Base-by-base conservation (phyloP, 2,329 filamentous ascomycete genomes). In the Aspergillus eucalypticola region DNA sequence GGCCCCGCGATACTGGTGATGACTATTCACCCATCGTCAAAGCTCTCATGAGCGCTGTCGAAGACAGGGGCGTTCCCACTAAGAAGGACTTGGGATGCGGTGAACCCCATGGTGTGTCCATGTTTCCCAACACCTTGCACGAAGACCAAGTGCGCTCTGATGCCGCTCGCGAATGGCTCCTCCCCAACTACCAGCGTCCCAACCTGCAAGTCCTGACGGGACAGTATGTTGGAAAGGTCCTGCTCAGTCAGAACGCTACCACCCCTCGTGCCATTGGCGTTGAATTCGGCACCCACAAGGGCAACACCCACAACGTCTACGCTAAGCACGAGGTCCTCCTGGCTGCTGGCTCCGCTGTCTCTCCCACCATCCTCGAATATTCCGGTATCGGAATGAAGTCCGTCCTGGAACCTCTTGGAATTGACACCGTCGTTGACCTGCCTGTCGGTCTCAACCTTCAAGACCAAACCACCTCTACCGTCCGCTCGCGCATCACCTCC, bases 391-490 rank as follows among this genome's bases (percentile, higher is more conserved):
- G 70, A 17, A 46, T 64, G 1, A 64, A 66, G 46, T 48, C 59
- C 5, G 53, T 67, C 1, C 64, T 70, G 2, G 63, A 66, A 13
- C 17, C 38, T 0, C 64, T 56, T 8, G 61, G 64, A 3, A 56
- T 71, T 41, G 32, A 61, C 3, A 68, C 69, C 29, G 39, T 61
- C 6, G 42, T 72, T 35, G 61, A 72, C 4, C 63, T 73, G 2
- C 69, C 71, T 1, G 70, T 73, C n/a, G 69, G 71, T 39, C 50
- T 68, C 15, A 73, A 73, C 29, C 56, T 72, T 39, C 69, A 73
- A 59, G 71, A 72, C 42, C 69, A 73, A 41, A 73, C 69, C 17
- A 69, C 66, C 10, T 68, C 68, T 4, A 63, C 59, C 15, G 65
- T 72, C 8, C 38, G 17, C 17, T 64, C 66, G 0, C 29, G 57